Percentiles rank a stretch among this genome's conserved stretches.
Conservation (phyloP, 192 early-diverging fungal genomes). For the Oehlia diaphana region DNA sequence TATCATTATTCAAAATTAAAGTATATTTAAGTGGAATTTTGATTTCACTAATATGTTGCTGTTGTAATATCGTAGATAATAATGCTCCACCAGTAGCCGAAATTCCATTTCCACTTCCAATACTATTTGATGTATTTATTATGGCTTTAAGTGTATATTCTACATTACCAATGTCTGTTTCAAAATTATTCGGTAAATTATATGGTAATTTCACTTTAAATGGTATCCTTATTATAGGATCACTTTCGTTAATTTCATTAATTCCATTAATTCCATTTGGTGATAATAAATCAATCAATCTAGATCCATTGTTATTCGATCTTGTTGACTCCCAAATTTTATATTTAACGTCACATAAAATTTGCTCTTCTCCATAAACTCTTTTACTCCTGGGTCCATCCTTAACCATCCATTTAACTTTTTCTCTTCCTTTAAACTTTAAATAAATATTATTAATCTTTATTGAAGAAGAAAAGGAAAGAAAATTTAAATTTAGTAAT, state of each 20-base stretch:
- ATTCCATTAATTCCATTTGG: neutral
- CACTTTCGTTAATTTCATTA: neutral
- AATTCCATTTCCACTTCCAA: neutral
- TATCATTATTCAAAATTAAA: slow-evolving; percentile 20
- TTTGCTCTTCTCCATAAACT: slow-evolving; percentile 12
- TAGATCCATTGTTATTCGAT: neutral
- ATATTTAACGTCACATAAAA: neutral
- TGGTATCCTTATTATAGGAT: slow-evolving; percentile 2
- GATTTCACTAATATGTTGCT: slow-evolving; percentile 8
- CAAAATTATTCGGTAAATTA: slow-evolving; percentile 22
- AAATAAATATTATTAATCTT: slow-evolving; percentile 11
- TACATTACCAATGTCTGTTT: slow-evolving; percentile 5
- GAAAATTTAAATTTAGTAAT: slow-evolving; percentile 18
- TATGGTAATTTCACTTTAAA: slow-evolving; percentile 28
- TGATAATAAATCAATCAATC: neutral
- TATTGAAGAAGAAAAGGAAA: neutral
- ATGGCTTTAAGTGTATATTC: slow-evolving; percentile 13
- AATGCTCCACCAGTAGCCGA: neutral
- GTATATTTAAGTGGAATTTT: slow-evolving; percentile 17
- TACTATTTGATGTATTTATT: neutral
- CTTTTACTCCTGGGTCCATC: slow-evolving; percentile 11
- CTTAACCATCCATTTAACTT: slow-evolving; percentile 1
- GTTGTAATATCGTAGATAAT: neutral
- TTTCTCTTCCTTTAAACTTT: slow-evolving; percentile 23
- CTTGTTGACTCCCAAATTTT: slow-evolving; percentile 21